A percentile compares a stretch with the other conserved stretches of the same genome.
Evolutionary conservation across 441 rosid genomes (phyloP).

Genomic region (Pelargonium australe): DNA sequence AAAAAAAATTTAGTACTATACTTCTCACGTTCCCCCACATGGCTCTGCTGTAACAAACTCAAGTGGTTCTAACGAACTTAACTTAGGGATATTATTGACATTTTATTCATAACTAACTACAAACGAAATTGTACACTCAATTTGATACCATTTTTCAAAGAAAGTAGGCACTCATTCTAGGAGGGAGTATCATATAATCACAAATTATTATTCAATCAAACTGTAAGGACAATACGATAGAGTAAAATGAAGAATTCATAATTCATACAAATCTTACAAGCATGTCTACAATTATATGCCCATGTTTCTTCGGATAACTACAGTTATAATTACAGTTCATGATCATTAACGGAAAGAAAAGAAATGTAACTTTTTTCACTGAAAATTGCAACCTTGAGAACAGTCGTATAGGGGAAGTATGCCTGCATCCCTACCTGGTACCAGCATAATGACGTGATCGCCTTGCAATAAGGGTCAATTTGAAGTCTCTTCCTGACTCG

Average conservation of each 20-base stretch:
- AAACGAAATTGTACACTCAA: too few species aligned
- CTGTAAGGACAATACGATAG: neutral
- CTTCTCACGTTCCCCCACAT: too few species aligned
- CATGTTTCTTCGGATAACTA: neutral
- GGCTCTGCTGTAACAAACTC: too few species aligned
- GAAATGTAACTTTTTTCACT: neutral
- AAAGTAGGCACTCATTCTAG: too few species aligned
- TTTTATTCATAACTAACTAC: too few species aligned
- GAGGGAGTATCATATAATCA: neutral
- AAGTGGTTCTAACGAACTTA: too few species aligned
- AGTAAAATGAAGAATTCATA: neutral
- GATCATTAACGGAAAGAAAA: conserved; percentile 12
- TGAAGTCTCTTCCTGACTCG: conserved; percentile 63
- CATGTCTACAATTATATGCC: neutral
- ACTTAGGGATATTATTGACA: too few species aligned
- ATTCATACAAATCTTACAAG: neutral
- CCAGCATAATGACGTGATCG: conserved; percentile 99
- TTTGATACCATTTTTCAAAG: too few species aligned
- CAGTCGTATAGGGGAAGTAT: neutral
- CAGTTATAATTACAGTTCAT: neutral
- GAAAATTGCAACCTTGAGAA: neutral
- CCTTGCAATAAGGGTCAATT: conserved; percentile 86
- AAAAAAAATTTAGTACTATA: too few species aligned
- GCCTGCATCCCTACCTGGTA: conserved; percentile 72
- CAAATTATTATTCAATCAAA: neutral